Base-by-base conservation (phyloP, 2,329 filamentous ascomycete species). In the Ophiostoma sp. region DNA sequence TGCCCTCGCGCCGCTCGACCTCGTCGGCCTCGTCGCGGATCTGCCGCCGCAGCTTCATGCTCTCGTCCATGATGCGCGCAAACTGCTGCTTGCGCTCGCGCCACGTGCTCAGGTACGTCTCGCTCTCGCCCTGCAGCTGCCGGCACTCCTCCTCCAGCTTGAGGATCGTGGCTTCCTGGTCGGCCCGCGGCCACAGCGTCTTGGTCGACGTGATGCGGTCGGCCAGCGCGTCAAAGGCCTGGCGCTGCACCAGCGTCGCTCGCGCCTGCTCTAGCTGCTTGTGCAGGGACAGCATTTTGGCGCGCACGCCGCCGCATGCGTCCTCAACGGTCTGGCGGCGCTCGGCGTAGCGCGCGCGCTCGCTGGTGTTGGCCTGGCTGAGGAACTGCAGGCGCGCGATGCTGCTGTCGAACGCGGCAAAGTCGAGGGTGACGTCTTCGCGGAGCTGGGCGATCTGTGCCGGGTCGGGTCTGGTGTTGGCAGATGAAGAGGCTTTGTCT, bases 21-120 rank as follows among this genome's bases (percentile, higher is more conserved):
- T 97, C 93, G 78, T 97, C 94, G 81, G 97, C 96, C 83, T 97
- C 94, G 76, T 97, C 94, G 72, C 93, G 89, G 76, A 98, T 97
- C 78, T 96, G 84, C 67, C 92, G 85, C 71, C 94, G 84, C 78
- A 98, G 85, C 73, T 92, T 85, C 86, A 91, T 91, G n/a, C 93
- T 93, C 81, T 97, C 94, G 72, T 94, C 91, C 77, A 97, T 91
- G 76, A 98, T 94, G 70, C 88, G 86, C 71, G 90, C 91, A 79
- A 97, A 97, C 79, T 97, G 93, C 75, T 93, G 91, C 73, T 90
- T 84, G 54, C 94, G 85, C 79, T 96, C 93, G 60, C 86, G 83
- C 94, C 94, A 97, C 0, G 92, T 95, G 73, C 85, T 86, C 67
- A 88, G 90, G 78, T 96, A 96, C 52, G 91, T 89, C 76, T 87